Evolutionary conservation across 495 filamentous ascomycete genomes (phyloP), one percentile per base, ranked within the genome.

Genomic region (Patellaria atrata): DNA sequence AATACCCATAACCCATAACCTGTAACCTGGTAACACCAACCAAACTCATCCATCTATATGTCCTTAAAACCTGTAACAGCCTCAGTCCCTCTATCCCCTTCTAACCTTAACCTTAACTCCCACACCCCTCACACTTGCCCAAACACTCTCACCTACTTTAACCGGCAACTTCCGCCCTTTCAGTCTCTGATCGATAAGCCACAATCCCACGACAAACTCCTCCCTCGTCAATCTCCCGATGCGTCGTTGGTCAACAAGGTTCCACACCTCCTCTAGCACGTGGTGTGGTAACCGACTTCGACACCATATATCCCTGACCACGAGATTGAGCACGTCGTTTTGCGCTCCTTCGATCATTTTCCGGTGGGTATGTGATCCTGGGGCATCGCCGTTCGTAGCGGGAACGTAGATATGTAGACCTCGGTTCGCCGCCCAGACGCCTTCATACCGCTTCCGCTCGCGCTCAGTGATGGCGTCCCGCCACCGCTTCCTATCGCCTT

Each of bases 161-260:
- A 68, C 57, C 0, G 89, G 89, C 22, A 94, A 63, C 62, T 94
- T 97, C 35, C 82, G 67, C 1, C 89, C 89, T 51, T 80, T 80
- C 23, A 96, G 59, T 44, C 76, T 63, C 59, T 93, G 83, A 56
- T 97, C 89, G 35, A 97, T 73, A 29, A 97, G 62, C 89, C 89
- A 97, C 67, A 86, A 73, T 9, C 89, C 89, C 25, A 94, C 84
- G 20, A 94, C 79, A 56, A 94, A 94, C 65, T 94, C 84, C 24
- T 82, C 73, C 51, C 71, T 71, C 15, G 61, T 65, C 36, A 97
- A 56, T 30, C 51, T 56, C 2, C 81, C 81, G 15, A 63, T 60
- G 9, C 63, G 53, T 9, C 62, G 54, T 2, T 66, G 51, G 56
- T 92, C 81, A 12, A 96, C 87, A 7, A 96, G 64, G 32, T 80